These are phyloP conservation scores for Berkeleyomyces rouxiae DNA, from an alignment of 2,329 filamentous ascomycete species.

Conservation along the genomic window DNA sequence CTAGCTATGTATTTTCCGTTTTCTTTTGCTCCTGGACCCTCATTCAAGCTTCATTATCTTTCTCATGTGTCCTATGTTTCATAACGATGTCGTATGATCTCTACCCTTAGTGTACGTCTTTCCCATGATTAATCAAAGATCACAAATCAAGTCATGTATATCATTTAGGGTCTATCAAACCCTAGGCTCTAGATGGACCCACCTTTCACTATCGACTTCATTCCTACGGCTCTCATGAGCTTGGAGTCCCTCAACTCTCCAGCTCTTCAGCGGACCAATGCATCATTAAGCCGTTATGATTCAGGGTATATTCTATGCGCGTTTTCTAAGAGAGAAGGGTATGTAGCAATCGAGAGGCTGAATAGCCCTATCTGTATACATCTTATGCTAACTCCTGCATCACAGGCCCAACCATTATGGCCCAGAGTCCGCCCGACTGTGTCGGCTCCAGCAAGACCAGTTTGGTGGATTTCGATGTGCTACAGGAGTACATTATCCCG, in stretches of 20 bases:
- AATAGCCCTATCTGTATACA: background rate
- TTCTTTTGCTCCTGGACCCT: background rate
- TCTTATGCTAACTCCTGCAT: constrained; percentile 40
- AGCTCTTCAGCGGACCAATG: background rate
- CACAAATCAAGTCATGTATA: too few species aligned
- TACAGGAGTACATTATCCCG: constrained; percentile 88
- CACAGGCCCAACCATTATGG: constrained; percentile 42
- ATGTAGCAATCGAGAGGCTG: constrained; percentile 5
- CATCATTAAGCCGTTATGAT: constrained; percentile 32
- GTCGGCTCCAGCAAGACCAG: constrained; percentile 33
- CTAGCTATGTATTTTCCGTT: background rate
- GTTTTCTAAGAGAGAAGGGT: constrained; percentile 52
- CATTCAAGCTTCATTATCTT: background rate
- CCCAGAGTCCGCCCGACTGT: constrained; percentile 21
- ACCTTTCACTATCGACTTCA: background rate
- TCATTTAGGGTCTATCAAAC: too few species aligned
- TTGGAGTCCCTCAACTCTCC: background rate
- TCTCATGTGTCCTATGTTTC: background rate
- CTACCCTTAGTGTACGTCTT: too few species aligned
- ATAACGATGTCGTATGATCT: background rate
- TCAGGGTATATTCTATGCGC: constrained; percentile 53
- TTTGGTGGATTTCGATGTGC: constrained; percentile 69
- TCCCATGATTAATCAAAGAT: too few species aligned
- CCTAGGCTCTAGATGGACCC: background rate
- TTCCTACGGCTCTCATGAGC: background rate